Conservation (phyloP, 2,329 filamentous ascomycete genomes). For the Penicillium sp. region DNA sequence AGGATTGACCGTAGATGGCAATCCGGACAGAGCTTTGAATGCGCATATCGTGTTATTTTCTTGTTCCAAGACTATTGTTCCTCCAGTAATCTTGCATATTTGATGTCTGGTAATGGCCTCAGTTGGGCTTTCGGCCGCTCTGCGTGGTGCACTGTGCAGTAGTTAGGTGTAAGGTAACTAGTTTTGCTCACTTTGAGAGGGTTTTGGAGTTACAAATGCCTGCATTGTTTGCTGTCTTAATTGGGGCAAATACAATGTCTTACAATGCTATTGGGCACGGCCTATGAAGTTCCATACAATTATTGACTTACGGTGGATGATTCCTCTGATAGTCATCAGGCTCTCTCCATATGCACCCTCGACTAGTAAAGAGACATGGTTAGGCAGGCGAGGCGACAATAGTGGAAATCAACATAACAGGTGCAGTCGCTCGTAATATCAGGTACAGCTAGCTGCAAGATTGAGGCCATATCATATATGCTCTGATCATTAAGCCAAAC, state of each 20-base stretch:
- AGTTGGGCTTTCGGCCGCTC: neutral
- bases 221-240: neutral
- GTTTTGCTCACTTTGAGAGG: too few species aligned
- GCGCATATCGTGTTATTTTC: slow-evolving; percentile 13
- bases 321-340: too few species aligned
- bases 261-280: neutral
- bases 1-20: slow-evolving; percentile 12
- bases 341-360: too few species aligned
- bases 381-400: too few species aligned
- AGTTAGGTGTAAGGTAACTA: too few species aligned
- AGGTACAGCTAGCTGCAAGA: too few species aligned
- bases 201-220: neutral
- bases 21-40: slow-evolving; percentile 17
- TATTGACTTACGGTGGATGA: neutral
- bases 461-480: neutral
- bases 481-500: neutral
- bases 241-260: too few species aligned
- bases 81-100: neutral
- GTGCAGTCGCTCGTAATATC: too few species aligned
- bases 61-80: slow-evolving; percentile 3
- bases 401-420: too few species aligned
- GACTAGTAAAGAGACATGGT: too few species aligned
- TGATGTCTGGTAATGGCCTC: too few species aligned
- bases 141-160: too few species aligned
- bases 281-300: neutral